Evolutionary conservation across 257 asterid genomes (phyloP).

Genomic region (Plectranthus barbatus): DNA sequence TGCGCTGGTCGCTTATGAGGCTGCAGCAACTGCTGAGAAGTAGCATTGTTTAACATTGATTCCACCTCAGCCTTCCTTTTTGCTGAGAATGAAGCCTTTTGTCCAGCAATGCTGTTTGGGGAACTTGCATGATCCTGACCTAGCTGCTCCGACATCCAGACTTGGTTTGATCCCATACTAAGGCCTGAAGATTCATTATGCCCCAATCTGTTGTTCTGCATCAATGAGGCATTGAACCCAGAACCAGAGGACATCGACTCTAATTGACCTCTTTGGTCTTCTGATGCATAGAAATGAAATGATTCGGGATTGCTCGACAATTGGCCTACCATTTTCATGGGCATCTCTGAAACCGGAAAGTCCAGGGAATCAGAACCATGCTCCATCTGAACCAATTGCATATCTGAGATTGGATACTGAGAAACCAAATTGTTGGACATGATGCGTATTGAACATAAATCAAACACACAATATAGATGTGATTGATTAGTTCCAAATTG

Average conservation of each 20-base stretch:
- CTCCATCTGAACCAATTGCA: slow-evolving; percentile 54
- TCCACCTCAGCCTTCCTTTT: slow-evolving; percentile 79
- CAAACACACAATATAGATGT: neutral
- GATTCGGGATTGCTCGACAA: slow-evolving; percentile 28
- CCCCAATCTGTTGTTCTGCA: slow-evolving; percentile 17
- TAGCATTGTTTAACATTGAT: slow-evolving; percentile 16
- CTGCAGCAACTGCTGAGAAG: slow-evolving; percentile 31
- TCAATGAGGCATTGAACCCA: slow-evolving; percentile 19
- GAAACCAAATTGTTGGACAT: slow-evolving; percentile 49
- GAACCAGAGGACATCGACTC: slow-evolving; percentile 28
- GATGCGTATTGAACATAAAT: slow-evolving; percentile 8
- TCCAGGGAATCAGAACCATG: slow-evolving; percentile 36
- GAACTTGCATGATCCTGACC: slow-evolving; percentile 18
- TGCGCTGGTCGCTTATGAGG: slow-evolving; percentile 52
- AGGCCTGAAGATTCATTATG: slow-evolving; percentile 23
- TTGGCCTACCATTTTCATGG: slow-evolving; percentile 31
- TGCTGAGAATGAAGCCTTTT: slow-evolving; percentile 34
- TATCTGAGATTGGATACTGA: slow-evolving; percentile 30
- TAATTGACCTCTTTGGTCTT: slow-evolving; percentile 22
- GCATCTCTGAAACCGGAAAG: slow-evolving; percentile 39
- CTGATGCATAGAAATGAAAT: slow-evolving; percentile 23
- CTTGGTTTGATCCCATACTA: slow-evolving; percentile 22
- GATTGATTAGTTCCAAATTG: neutral
- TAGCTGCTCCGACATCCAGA: slow-evolving; percentile 27
- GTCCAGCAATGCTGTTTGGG: slow-evolving; percentile 23